phyloP scores from a whole-genome alignment of 805 yeast species.

The Suhomyces canberraensis region DNA sequence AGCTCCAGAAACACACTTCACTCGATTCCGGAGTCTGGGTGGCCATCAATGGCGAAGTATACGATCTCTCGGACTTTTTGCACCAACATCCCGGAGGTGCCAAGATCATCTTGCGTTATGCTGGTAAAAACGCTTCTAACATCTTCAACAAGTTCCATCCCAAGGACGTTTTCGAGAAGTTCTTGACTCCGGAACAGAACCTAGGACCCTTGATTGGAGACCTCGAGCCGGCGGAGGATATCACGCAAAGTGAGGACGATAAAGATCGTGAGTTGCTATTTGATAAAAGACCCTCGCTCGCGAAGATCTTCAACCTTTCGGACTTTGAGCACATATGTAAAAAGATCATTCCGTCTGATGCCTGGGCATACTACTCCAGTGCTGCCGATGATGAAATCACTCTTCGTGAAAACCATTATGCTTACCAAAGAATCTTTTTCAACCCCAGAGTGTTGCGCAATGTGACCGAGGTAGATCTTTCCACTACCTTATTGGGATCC shows the following conservation, averaged over 20 bases:
- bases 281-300: constrained; percentile 22
- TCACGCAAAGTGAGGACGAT: constrained; percentile 29
- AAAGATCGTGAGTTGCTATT: constrained; percentile 33
- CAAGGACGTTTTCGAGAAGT: constrained; percentile 70
- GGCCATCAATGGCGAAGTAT: constrained; percentile 74
- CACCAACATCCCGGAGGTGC: constrained; percentile 63
- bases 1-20: constrained; percentile 46
- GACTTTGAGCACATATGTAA: constrained; percentile 68
- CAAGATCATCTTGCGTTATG: constrained; percentile 49
- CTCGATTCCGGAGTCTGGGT: constrained; percentile 73
- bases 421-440: constrained; percentile 85
- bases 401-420: constrained; percentile 83
- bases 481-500: constrained; percentile 75
- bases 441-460: constrained; percentile 83
- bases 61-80: constrained; percentile 66
- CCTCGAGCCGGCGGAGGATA: constrained; percentile 20
- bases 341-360: constrained; percentile 66
- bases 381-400: constrained; percentile 96
- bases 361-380: constrained; percentile 91
- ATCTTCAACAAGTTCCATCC: constrained; percentile 90
- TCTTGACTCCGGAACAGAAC: constrained; percentile 45
- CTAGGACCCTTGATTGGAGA: constrained; percentile 29
- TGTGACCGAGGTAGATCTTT: constrained; percentile 64
- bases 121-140: constrained; percentile 60
- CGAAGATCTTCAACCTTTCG: constrained; percentile 50